Base-by-base conservation (phyloP, 345 rosid genomes). In the Raphanus raphanistrum region DNA sequence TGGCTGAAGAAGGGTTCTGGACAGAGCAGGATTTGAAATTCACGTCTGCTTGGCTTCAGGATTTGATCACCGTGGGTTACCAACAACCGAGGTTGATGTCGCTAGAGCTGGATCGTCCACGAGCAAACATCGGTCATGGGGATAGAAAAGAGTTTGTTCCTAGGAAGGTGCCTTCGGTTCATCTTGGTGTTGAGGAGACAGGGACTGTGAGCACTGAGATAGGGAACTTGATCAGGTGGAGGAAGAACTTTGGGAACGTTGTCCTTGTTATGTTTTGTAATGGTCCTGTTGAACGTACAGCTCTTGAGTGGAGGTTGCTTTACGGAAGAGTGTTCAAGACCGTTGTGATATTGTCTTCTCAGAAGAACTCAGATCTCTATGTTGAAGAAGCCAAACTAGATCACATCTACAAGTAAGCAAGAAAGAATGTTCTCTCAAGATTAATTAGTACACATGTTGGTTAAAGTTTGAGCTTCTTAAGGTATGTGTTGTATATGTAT, bases 1-100 rank as follows among this genome's bases (percentile, higher is more conserved):
- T 96, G 96, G 96, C 90, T 35, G 98, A 96, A 83, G 98, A 91
- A 72, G 96, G 94, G 55, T 96, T 92, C 82, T 96, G 99, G 99
- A 87, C 88, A 0, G 96, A 93, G 54, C 90, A 86, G 83, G 98
- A 96, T 72, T 73, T 91, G 71, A 93, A 84, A 71, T 93, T 96
- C 54, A 91, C 99, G 70, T 93, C 93, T 69, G 93, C 97, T 79
- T 96, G 99, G 99, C 94, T 96, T 76, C 94, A 96, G 78, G 99
- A 96, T 80, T 89, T 96, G 89, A 84, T 91, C 78, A 86, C 98
- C 43, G 94, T 93, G 10, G 93, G 98, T 7, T 96, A 93, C 80
- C 93, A 88, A 79, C 99, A 96, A 71, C 99, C 99, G 54, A 90
- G 99, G 80, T 80, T 96, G 74, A 93, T 96, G 99, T 87, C 99